Evolutionary conservation across 83 land plant species (phyloP).

Genomic region (Picea abies): DNA sequence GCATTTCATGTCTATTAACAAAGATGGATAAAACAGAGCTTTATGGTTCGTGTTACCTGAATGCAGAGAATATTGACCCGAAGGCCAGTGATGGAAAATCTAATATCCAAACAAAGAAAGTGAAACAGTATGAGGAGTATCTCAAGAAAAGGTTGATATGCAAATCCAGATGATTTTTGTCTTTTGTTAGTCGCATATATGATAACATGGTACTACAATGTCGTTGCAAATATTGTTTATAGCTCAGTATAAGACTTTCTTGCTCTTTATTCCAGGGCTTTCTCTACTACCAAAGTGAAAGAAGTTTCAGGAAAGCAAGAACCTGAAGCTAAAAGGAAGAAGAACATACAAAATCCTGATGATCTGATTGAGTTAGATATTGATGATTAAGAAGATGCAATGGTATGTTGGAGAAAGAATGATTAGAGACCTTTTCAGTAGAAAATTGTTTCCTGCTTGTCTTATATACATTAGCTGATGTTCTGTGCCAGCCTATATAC

Average conservation of each 20-base stretch:
- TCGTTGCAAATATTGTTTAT: not conserved
- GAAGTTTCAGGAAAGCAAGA: constrained; percentile 16
- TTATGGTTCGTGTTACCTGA: not conserved
- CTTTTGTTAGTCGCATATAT: not conserved
- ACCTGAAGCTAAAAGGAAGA: constrained; percentile 35
- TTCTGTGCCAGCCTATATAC: not conserved
- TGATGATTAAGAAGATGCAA: constrained; percentile 48
- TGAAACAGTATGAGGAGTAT: constrained; percentile 8
- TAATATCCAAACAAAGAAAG: constrained; percentile 11
- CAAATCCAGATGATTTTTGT: not conserved
- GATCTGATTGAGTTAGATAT: constrained; percentile 59
- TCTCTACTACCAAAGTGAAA: constrained; percentile 9
- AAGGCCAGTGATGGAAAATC: constrained; percentile 9
- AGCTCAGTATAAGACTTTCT: not conserved
- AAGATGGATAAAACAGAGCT: not conserved
- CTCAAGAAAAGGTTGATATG: constrained; percentile 26
- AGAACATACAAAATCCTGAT: constrained; percentile 13
- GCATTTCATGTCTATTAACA: not conserved
- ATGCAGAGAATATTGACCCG: constrained; percentile 24
- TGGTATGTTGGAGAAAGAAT: not conserved
- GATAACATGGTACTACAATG: not conserved
- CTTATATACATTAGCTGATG: not conserved
- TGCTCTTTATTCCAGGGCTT: constrained; percentile 15
- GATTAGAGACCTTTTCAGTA: not conserved
- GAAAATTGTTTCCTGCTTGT: not conserved